Evolutionary conservation across 176 grass and related monocot genomes (phyloP), one percentile per base, ranked within the genome.

Genomic region (Oryza nivara): DNA sequence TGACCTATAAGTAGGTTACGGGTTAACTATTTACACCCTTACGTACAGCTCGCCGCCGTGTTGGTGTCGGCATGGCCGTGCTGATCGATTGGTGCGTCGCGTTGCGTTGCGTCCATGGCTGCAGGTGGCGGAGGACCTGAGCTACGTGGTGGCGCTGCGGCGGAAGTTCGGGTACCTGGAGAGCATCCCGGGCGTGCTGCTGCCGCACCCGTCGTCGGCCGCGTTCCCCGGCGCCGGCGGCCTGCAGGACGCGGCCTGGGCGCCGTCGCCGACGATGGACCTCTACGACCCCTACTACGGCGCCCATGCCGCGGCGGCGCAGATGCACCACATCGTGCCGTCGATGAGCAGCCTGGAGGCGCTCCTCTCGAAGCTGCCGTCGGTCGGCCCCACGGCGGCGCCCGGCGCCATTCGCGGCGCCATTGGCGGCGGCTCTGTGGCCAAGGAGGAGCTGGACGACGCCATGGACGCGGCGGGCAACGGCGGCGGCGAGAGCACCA

Each of bases 281-380:
- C 48, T 92, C 48, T 93, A 89, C 84, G 82, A 89, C 80, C 75
- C 91, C 28, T 89, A 87, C 36, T 89, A 87, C 80, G 47, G n/a
- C 30, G 30, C 30, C 63, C 65, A 72, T 5, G 43, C 9, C n/a
- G 38, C 77, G 8, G 67, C 83, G 2, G 64, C 51, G 22, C 84
- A 89, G 73, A 81, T 86, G 44, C 82, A 85, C 56, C 82, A 86
- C 70, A 79, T 97, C 49, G 70, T 87, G 76, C 94, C 94, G 23
- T 94, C 92, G 38, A 94, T 97, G 89, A 93, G 83, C 80, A 97
- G 94, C 83, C 90, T 97, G 44, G 94, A 97, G 45, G 89, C 89
- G 2, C 92, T 97, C 67, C 91, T 97, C 20, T 92, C 92, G 22
- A 97, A 94, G 75, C 87, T 97, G 44, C 94, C 94, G 0, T 89